Base-by-base conservation (phyloP, 116 monocot genomes). In the Dioscorea cayenensis region DNA sequence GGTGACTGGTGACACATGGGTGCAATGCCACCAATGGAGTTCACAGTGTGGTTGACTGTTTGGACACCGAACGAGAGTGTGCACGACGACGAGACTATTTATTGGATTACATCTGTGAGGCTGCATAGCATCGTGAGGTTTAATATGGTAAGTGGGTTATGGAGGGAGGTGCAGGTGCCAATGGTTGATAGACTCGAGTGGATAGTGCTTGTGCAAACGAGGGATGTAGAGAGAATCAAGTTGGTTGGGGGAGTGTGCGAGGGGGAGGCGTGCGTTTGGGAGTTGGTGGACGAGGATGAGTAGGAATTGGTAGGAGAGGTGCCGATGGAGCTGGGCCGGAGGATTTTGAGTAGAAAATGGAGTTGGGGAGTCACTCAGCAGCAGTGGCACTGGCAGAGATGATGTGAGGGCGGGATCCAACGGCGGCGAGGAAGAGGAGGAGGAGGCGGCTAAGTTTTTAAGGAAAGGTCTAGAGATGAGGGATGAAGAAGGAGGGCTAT, bases 21-120 rank as follows among this genome's bases (percentile, higher is more conserved):
- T 35, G 11, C 73, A 11, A 80, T 83, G 77, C n/a, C n/a, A n/a
- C 82, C 86, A 19, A 29, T 68, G 36, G 80, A 83, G 29, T 79
- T 80, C 37, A 77, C 83, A 8, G 80, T 80, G 65, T 51, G 82
- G 61, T 64, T 86, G 58, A 86, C 80, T 22, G 86, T 86, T 21
- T 86, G 86, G 86, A 83, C 86, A 43, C 83, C 77, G 1, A 66
- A 75, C 74, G 79, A 83, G 67, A 74, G 80, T 52, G 83, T 86
- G 63, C 58, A 76, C 67, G 80, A 74, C 37, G 67, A 66, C 43
- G 83, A 77, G 17, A 67, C 28, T 17, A 51, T 83, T 0, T 83
- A 77, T 64, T 86, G 83, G 86, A 80, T 85, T 55, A 81, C 85
- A 10, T 80, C 85, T 17, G 85, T 78, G 25, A 55, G 85, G 72